Evolutionary conservation across 2,329 filamentous ascomycete genomes (phyloP).

Genomic region (Xylaria sp.): DNA sequence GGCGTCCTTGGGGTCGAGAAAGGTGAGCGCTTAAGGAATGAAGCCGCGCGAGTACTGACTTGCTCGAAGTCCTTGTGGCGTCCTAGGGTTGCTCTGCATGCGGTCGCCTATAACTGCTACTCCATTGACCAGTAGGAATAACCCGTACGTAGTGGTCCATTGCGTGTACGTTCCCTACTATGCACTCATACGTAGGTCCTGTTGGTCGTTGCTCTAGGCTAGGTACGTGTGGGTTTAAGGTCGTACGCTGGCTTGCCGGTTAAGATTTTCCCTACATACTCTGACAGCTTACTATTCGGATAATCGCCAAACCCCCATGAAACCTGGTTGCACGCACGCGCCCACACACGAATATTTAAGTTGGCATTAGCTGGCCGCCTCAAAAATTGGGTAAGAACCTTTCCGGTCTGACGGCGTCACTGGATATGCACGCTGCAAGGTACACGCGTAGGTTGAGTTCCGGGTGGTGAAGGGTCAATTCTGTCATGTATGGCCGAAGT

Average conservation of each 20-base stretch:
- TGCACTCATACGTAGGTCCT: too few species aligned
- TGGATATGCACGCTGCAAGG: constrained; percentile 27
- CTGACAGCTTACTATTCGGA: not conserved
- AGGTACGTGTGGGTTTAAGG: not conserved
- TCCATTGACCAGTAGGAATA: too few species aligned
- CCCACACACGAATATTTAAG: not conserved
- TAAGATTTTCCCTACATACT: not conserved
- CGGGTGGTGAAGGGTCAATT: constrained; percentile 11
- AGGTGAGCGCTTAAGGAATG: not conserved
- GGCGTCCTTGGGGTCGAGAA: not conserved
- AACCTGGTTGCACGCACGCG: too few species aligned
- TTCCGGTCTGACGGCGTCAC: constrained; percentile 14
- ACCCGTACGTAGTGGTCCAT: too few species aligned
- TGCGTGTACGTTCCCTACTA: too few species aligned
- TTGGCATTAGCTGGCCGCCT: not conserved
- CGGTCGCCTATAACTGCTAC: not conserved
- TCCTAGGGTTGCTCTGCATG: not conserved
- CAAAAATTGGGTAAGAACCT: constrained; percentile 2
- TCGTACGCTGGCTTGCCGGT: not conserved
- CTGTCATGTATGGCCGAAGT: constrained; percentile 8
- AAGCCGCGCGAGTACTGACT: not conserved
- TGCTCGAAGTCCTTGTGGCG: not conserved
- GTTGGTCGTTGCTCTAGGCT: not conserved
- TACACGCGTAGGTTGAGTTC: constrained; percentile 10
- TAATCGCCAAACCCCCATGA: not conserved